Evolutionary conservation across 257 asterid genomes (phyloP).

Genomic region (Rehmannia glutinosa): DNA sequence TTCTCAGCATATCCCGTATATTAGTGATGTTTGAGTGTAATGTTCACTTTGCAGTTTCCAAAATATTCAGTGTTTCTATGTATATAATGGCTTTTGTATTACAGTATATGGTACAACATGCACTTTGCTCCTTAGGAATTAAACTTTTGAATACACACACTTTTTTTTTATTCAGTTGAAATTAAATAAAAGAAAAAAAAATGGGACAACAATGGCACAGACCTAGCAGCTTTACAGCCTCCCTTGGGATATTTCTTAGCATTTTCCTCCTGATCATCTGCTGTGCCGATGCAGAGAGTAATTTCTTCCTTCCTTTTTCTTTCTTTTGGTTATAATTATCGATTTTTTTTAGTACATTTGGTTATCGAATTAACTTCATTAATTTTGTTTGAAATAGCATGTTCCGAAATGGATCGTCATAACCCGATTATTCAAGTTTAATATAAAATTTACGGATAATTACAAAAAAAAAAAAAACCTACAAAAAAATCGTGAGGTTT

Average conservation of each 20-base stretch:
- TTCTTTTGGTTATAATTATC: background rate
- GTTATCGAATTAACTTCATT: background rate
- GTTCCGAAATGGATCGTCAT: too few species aligned
- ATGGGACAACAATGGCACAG: constrained; percentile 24
- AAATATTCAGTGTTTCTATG: background rate
- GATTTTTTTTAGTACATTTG: too few species aligned
- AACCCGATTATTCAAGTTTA: too few species aligned
- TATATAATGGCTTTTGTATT: background rate
- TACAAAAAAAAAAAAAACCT: too few species aligned
- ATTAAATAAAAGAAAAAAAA: background rate
- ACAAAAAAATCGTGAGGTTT: too few species aligned
- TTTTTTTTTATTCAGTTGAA: background rate
- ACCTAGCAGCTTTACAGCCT: background rate
- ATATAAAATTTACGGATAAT: too few species aligned
- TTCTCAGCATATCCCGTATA: constrained; percentile 35
- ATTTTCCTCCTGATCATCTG: constrained; percentile 12
- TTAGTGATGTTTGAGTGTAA: background rate
- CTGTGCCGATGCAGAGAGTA: constrained; percentile 48
- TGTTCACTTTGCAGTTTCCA: background rate
- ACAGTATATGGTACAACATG: too few species aligned
- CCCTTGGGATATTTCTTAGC: constrained; percentile 11
- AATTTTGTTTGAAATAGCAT: background rate
- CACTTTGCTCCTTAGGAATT: background rate
- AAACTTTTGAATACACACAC: too few species aligned
- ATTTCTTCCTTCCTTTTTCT: background rate